A percentile compares a stretch with the other conserved stretches of the same genome.
phyloP scores from a whole-genome alignment of 2,329 filamentous ascomycete genomes.

The Clonostachys byssicola region DNA sequence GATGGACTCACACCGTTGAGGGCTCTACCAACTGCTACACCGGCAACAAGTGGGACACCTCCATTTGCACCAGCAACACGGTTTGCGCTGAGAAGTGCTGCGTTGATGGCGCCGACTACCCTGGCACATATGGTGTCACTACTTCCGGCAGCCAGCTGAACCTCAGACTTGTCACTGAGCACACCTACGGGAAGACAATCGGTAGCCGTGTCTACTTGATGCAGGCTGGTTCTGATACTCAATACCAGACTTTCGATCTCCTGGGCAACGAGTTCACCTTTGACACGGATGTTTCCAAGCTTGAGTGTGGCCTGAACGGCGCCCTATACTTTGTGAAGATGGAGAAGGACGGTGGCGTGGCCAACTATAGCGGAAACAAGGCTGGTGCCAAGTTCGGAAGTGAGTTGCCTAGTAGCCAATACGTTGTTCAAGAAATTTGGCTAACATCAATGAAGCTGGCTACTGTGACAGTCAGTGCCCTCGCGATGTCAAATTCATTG shows the following conservation, averaged over 20 bases:
- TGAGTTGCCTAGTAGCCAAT: not conserved
- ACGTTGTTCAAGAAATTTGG: not conserved
- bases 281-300: constrained; percentile 59
- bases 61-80: constrained; percentile 28
- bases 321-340: constrained; percentile 57
- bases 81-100: constrained; percentile 38
- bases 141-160: constrained; percentile 38
- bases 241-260: constrained; percentile 57
- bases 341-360: constrained; percentile 45
- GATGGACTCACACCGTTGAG: constrained; percentile 38
- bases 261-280: constrained; percentile 62
- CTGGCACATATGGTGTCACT: constrained; percentile 38
- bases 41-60: constrained; percentile 28
- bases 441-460: constrained; percentile 24
- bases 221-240: constrained; percentile 42
- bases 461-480: constrained; percentile 46
- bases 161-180: constrained; percentile 46
- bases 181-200: constrained; percentile 30
- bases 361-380: constrained; percentile 36
- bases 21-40: constrained; percentile 42
- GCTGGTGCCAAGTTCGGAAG: constrained; percentile 48
- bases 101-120: constrained; percentile 40
- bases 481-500: constrained; percentile 43
- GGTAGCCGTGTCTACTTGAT: constrained; percentile 55
- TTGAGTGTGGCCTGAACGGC: constrained; percentile 62